phyloP scores from a whole-genome alignment of 345 rosid genomes.

The Brassica carinata region DNA sequence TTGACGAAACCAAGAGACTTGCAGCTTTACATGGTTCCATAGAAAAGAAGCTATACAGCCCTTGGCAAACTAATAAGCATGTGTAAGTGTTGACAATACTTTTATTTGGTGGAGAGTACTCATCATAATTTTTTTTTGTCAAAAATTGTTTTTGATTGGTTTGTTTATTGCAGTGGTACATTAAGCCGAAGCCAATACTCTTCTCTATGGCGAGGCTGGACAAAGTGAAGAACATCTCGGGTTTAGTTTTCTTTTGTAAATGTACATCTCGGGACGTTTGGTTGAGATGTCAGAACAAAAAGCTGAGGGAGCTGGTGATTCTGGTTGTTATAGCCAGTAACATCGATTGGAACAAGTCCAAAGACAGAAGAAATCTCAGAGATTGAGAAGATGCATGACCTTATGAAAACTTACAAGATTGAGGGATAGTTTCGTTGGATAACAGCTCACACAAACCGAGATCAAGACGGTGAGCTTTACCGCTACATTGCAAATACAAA shows the following conservation, averaged over 20 bases:
- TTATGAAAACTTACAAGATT: conserved; percentile 63
- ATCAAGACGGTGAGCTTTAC: conserved; percentile 94
- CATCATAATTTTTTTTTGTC: too few relatives aligned
- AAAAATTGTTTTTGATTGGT: neutral
- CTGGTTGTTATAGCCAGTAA: conserved; percentile 88
- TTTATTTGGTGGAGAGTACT: too few relatives aligned
- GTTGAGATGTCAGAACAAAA: conserved; percentile 60
- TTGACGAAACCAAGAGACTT: conserved; percentile 65
- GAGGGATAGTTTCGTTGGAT: conserved; percentile 95
- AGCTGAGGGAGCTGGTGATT: conserved; percentile 54
- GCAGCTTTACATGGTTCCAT: conserved; percentile 82
- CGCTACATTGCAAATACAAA: conserved; percentile 83
- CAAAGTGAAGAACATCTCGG: conserved; percentile 81
- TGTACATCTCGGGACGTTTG: too few relatives aligned
- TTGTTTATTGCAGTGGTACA: conserved; percentile 58
- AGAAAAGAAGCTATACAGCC: conserved; percentile 72
- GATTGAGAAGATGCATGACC: conserved; percentile 84
- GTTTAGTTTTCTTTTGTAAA: conserved; percentile 48
- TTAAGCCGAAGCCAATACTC: conserved; percentile 75
- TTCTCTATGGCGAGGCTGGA: conserved; percentile 99
- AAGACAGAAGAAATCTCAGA: conserved; percentile 88
- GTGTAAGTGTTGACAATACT: conserved; percentile 52
- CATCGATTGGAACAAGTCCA: conserved; percentile 72
- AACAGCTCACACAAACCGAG: conserved; percentile 83
- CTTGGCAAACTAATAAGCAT: conserved; percentile 73